Conservation (phyloP, 768 basidiomycete genomes). For the Coprinopsis sp. region DNA sequence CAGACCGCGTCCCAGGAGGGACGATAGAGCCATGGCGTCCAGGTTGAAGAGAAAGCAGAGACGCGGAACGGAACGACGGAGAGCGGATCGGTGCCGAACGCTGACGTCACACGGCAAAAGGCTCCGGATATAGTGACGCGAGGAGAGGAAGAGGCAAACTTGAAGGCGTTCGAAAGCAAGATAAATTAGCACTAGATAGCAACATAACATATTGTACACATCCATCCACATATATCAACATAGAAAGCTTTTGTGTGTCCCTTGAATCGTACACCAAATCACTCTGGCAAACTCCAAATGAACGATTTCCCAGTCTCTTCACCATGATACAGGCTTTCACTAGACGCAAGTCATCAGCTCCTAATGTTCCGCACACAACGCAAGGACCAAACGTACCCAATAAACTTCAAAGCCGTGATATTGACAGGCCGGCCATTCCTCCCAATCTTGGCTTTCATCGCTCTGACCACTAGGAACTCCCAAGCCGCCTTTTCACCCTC, state of each 20-base stretch:
- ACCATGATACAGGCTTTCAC: slow-evolving; percentile 61
- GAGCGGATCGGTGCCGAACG: too few relatives aligned
- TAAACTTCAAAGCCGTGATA: slow-evolving; percentile 76
- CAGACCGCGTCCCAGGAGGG: too few relatives aligned
- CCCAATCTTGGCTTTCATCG: slow-evolving; percentile 53
- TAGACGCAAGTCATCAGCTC: slow-evolving; percentile 18
- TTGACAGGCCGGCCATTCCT: slow-evolving; percentile 43
- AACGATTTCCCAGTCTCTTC: slow-evolving; percentile 59
- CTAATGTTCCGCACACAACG: not conserved
- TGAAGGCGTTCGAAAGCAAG: too few relatives aligned
- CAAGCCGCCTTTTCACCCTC: slow-evolving; percentile 64
- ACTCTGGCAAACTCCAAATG: slow-evolving; percentile 55
- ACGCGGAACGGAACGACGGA: too few relatives aligned
- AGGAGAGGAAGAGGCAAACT: too few relatives aligned
- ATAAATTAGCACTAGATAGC: not conserved
- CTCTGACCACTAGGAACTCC: slow-evolving; percentile 68
- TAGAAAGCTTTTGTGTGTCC: too few relatives aligned
- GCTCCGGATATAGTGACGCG: too few relatives aligned
- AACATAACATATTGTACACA: not conserved
- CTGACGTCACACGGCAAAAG: too few relatives aligned
- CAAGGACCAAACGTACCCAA: slow-evolving; percentile 51
- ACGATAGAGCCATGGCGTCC: too few relatives aligned
- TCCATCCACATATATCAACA: slow-evolving; percentile 3
- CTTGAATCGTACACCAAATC: too few relatives aligned
- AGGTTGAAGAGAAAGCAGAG: too few relatives aligned